Evolutionary conservation across 768 basidiomycete species (phyloP).

Genomic region (Lactarius trivialis): DNA sequence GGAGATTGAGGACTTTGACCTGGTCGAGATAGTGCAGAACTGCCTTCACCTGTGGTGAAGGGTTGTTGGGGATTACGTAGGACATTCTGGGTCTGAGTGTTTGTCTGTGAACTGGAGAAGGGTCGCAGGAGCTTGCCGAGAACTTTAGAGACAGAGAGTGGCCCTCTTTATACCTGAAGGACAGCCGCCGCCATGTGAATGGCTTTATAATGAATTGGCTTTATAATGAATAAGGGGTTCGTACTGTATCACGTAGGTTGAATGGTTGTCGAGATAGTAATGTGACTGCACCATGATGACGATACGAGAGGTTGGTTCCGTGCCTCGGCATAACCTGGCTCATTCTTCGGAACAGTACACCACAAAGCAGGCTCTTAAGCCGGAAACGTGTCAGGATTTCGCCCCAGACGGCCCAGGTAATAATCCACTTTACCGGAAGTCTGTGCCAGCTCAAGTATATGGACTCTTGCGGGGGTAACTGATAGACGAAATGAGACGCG

Average conservation of each 20-base stretch:
- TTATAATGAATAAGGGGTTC: neutral
- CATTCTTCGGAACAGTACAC: neutral
- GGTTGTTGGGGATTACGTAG: neutral
- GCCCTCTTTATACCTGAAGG: too few relatives aligned
- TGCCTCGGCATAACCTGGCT: neutral
- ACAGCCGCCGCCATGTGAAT: too few relatives aligned
- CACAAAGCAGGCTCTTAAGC: neutral
- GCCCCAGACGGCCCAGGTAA: too few relatives aligned
- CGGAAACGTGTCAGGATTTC: too few relatives aligned
- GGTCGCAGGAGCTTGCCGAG: neutral
- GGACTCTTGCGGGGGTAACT: neutral
- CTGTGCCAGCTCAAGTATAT: neutral
- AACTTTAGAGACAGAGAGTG: neutral
- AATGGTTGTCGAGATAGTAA: too few relatives aligned
- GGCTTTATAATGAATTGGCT: too few relatives aligned
- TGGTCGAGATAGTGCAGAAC: constrained; percentile 6
- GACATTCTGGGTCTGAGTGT: neutral
- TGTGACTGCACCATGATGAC: too few relatives aligned
- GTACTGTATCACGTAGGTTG: neutral
- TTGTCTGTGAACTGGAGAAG: neutral
- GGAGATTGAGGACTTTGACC: neutral
- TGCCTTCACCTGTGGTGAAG: constrained; percentile 1
- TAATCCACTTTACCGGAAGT: neutral
- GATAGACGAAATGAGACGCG: neutral
- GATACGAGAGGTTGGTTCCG: neutral